Percentiles rank a stretch among this genome's conserved stretches.
These are phyloP conservation scores for Termitomyces sp. DNA, from an alignment of 768 basidiomycete genomes.

Conservation along the genomic window DNA sequence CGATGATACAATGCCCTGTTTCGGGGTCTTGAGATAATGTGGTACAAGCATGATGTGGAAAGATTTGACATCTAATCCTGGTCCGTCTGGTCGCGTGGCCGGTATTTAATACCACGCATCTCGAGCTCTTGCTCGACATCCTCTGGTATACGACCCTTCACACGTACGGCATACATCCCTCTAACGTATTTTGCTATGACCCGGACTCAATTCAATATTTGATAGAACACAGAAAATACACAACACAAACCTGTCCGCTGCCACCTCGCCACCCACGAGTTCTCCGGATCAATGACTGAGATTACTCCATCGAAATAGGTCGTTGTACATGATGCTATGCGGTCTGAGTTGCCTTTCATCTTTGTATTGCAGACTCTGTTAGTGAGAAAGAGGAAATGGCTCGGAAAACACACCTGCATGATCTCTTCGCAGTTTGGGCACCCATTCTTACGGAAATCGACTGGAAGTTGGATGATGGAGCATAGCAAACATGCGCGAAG, in stretches of 20 bases:
- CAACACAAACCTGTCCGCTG: constrained; percentile 87
- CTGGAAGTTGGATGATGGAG: constrained; percentile 79
- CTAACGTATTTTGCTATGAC: constrained; percentile 77
- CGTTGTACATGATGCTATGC: constrained; percentile 83
- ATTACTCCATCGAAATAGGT: constrained; percentile 91
- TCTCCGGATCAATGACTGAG: constrained; percentile 77
- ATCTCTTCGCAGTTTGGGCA: constrained; percentile 98
- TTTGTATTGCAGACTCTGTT: constrained; percentile 21
- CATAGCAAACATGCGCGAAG: constrained; percentile 92
- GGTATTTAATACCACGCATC: constrained; percentile 71
- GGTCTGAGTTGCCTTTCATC: constrained; percentile 86
- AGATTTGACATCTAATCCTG: constrained; percentile 39
- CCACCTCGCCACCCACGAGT: constrained; percentile 96
- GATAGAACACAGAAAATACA: not conserved
- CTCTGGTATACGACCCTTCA: constrained; percentile 79
- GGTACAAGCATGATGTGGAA: not conserved
- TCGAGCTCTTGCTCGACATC: constrained; percentile 82
- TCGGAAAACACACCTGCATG: constrained; percentile 59
- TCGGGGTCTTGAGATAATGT: not conserved
- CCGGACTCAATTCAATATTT: not conserved
- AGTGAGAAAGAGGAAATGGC: not conserved
- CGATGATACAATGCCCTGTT: not conserved
- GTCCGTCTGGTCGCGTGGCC: constrained; percentile 79
- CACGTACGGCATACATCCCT: constrained; percentile 91
- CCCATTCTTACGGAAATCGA: constrained; percentile 79